These are phyloP conservation scores for Brassica nigra DNA, from an alignment of 345 rosid species.

Conservation along the genomic window DNA sequence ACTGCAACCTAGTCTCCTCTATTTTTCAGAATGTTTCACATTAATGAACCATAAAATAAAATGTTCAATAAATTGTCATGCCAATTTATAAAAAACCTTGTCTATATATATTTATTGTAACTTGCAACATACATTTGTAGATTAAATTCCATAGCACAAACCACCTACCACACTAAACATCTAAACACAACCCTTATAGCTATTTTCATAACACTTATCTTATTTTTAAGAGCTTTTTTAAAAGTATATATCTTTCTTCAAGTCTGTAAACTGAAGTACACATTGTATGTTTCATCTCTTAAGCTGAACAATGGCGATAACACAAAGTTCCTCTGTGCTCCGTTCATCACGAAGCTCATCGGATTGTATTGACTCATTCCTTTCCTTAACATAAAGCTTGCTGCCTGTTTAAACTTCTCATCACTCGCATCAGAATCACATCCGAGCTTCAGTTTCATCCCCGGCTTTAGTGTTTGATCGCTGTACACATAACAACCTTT, in stretches of 20 bases:
- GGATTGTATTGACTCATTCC: slow-evolving; percentile 68
- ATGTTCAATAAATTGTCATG: not conserved
- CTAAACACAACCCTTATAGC: slow-evolving; percentile 19
- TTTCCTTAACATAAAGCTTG: slow-evolving; percentile 57
- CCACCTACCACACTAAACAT: slow-evolving; percentile 25
- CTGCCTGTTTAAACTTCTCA: slow-evolving; percentile 40
- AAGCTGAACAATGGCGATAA: slow-evolving; percentile 69
- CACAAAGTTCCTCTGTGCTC: slow-evolving; percentile 62
- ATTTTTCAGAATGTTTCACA: too few relatives aligned
- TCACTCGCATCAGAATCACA: slow-evolving; percentile 49
- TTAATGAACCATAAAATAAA: too few relatives aligned
- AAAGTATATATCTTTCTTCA: slow-evolving; percentile 23
- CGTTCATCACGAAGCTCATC: slow-evolving; percentile 76
- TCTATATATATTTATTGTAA: slow-evolving; percentile 16
- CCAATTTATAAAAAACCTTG: not conserved
- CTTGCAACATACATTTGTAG: slow-evolving; percentile 30
- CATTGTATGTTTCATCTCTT: slow-evolving; percentile 78
- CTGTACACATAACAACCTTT: slow-evolving; percentile 65
- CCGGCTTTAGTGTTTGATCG: slow-evolving; percentile 41
- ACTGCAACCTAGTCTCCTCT: too few relatives aligned
- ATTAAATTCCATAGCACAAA: slow-evolving; percentile 22
- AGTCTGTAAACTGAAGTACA: slow-evolving; percentile 64
- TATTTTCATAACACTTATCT: slow-evolving; percentile 1
- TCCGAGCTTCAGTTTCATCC: slow-evolving; percentile 48
- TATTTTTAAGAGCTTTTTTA: not conserved